Conservation (phyloP, 306 rosid genomes). For the Erythrophleum fordii region DNA sequence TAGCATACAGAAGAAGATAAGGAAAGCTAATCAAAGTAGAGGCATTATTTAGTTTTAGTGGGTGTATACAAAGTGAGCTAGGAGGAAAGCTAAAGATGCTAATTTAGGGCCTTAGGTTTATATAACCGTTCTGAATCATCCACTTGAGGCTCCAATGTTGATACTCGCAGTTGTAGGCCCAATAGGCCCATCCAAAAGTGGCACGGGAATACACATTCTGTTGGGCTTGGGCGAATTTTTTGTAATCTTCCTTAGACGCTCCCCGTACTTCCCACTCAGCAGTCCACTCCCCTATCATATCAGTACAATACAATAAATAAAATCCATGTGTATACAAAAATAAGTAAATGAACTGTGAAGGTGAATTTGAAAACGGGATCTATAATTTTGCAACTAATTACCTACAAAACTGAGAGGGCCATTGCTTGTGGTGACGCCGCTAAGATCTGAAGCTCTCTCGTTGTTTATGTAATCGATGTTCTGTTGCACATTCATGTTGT, state of each 20-base stretch:
- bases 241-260: conserved; percentile 43
- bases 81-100: neutral
- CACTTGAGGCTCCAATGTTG: conserved; percentile 52
- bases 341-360: too few relatives aligned
- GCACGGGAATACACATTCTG: conserved; percentile 49
- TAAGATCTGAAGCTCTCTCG: conserved; percentile 49
- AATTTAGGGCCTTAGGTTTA: neutral
- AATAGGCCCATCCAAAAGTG: conserved; percentile 65
- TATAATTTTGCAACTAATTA: conserved; percentile 24
- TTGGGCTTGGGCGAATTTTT: conserved; percentile 45
- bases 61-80: too few relatives aligned
- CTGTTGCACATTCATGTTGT: conserved; percentile 44
- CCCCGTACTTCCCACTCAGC: neutral
- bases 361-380: too few relatives aligned
- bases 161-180: conserved; percentile 50
- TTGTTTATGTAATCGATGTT: conserved; percentile 48
- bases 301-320: neutral
- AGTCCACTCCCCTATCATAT: conserved; percentile 48
- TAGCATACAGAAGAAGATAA: too few relatives aligned
- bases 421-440: conserved; percentile 38
- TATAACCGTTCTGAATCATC: conserved; percentile 6
- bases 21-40: too few relatives aligned
- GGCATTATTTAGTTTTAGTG: too few relatives aligned
- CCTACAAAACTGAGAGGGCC: conserved; percentile 59
- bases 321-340: too few relatives aligned